Evolutionary conservation across 163 green algal genomes (phyloP).

Genomic region (Trebouxiophyceae sp.): DNA sequence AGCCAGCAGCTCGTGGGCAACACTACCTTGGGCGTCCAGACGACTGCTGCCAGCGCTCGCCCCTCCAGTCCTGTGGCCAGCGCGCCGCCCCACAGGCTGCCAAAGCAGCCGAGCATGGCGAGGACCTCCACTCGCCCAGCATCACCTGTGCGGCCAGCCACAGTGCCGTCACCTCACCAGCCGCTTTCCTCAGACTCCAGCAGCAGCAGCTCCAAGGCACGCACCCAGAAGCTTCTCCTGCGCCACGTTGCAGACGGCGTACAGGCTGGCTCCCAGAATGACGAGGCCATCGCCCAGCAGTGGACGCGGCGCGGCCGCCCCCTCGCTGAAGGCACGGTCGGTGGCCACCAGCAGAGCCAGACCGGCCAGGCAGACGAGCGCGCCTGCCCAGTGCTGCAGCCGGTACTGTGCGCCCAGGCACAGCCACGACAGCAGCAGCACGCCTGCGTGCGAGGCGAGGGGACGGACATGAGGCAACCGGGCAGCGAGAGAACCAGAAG

Average conservation of each 20-base stretch:
- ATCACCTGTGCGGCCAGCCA: no score
- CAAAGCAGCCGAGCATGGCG: slow-evolving; percentile 35
- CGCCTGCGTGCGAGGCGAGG: no score
- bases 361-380: slow-evolving; percentile 44
- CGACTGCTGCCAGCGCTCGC: slow-evolving; percentile 4
- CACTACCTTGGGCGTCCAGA: slow-evolving; percentile 9
- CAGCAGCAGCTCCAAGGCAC: no score
- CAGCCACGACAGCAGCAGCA: slow-evolving; percentile 41
- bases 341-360: slow-evolving; percentile 51
- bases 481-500: no score
- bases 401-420: slow-evolving; percentile 39
- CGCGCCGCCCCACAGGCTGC: slow-evolving; percentile 21
- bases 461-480: no score
- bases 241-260: slow-evolving; percentile 57
- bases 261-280: slow-evolving; percentile 42
- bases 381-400: slow-evolving; percentile 33
- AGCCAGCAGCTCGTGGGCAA: no score
- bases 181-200: no score
- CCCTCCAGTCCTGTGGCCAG: slow-evolving; percentile 50
- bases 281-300: slow-evolving; percentile 39
- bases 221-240: slow-evolving; percentile 51
- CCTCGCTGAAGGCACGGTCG: slow-evolving; percentile 18
- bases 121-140: slow-evolving; percentile 33
- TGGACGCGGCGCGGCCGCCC: slow-evolving; percentile 19
- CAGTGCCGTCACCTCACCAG: no score